Conservation (phyloP, 345 rosid species). For the Dipteronia dyeriana region DNA sequence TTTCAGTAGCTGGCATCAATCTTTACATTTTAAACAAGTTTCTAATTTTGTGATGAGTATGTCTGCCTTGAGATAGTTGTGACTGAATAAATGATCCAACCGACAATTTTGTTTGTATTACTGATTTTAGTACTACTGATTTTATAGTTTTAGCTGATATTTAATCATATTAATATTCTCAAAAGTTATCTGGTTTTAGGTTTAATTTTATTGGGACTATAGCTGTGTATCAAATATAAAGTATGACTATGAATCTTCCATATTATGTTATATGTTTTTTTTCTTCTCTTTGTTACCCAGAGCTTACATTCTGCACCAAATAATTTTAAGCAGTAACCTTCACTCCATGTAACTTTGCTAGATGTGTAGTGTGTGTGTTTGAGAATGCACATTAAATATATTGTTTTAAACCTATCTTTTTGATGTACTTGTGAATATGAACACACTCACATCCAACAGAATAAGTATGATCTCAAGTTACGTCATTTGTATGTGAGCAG, state of each 20-base stretch:
- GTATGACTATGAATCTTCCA: not conserved
- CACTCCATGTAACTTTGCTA: not conserved
- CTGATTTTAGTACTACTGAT: too few species aligned
- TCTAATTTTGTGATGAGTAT: too few species aligned
- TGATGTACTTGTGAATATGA: not conserved
- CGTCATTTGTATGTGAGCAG: constrained; percentile 39
- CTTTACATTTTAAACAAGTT: not conserved
- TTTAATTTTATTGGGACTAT: not conserved
- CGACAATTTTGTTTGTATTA: not conserved
- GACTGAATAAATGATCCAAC: not conserved
- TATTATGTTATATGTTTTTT: too few species aligned
- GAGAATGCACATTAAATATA: not conserved
- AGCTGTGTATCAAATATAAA: not conserved
- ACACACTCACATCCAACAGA: not conserved
- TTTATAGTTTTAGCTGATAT: too few species aligned
- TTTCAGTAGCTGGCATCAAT: not conserved
- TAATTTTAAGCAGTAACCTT: not conserved
- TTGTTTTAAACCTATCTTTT: not conserved
- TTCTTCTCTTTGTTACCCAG: not conserved
- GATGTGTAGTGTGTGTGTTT: not conserved
- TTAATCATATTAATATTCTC: too few species aligned
- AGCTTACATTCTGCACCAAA: not conserved
- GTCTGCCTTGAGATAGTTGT: not conserved
- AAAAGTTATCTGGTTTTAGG: not conserved
- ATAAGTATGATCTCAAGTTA: not conserved